Evolutionary conservation across 345 rosid species (phyloP).

Genomic region (Mallotus nudiflorus): DNA sequence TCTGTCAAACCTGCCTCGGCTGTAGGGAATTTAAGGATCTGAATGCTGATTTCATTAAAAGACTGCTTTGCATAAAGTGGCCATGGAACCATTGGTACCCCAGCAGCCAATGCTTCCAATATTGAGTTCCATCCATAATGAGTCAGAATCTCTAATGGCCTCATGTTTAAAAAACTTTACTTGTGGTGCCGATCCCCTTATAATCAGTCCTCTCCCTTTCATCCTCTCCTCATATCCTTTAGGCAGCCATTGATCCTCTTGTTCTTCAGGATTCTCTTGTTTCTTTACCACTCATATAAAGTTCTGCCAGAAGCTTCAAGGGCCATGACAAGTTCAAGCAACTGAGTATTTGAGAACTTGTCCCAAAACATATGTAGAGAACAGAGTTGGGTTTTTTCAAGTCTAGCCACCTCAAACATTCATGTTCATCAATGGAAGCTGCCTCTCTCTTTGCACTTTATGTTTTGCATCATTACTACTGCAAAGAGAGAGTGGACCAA

Average conservation of each 20-base stretch:
- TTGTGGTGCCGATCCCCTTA: constrained; percentile 52
- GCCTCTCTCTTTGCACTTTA: constrained; percentile 36
- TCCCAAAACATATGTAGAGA: constrained; percentile 50
- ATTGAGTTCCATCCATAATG: constrained; percentile 60
- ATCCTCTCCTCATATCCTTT: constrained; percentile 40
- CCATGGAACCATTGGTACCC: constrained; percentile 55
- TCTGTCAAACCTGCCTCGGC: no score
- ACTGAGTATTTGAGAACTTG: constrained; percentile 30
- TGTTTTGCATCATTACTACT: constrained; percentile 20
- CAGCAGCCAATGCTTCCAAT: constrained; percentile 41
- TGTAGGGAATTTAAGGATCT: no score
- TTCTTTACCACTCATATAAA: constrained; percentile 55
- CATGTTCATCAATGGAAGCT: constrained; percentile 33
- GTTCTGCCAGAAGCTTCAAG: constrained; percentile 38
- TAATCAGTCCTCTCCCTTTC: constrained; percentile 37
- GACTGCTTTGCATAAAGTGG: constrained; percentile 48
- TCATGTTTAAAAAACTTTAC: constrained; percentile 43
- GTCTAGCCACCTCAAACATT: constrained; percentile 44
- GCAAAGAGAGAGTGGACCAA: constrained; percentile 44
- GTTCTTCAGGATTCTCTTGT: not conserved
- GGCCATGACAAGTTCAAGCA: constrained; percentile 42
- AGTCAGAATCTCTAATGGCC: constrained; percentile 46
- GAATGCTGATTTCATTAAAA: constrained; percentile 48
- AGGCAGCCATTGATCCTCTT: constrained; percentile 27
- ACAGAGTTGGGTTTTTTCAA: constrained; percentile 37